Evolutionary conservation across 768 basidiomycete genomes (phyloP).

Genomic region (Boletus coccyginus): DNA sequence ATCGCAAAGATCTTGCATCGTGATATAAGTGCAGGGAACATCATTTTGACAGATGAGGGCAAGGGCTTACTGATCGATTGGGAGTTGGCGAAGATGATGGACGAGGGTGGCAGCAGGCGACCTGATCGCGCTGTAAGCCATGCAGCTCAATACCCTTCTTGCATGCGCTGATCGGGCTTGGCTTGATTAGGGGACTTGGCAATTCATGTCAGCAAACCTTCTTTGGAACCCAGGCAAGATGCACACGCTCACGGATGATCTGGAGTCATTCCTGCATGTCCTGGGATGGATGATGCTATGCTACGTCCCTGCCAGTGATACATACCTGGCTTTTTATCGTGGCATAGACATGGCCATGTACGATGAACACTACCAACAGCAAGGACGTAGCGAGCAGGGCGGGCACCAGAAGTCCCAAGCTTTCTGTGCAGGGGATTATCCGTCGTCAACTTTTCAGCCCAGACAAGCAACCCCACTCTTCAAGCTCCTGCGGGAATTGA

Average conservation of each 20-base stretch:
- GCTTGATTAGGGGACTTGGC: constrained; percentile 6
- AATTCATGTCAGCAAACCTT: not conserved
- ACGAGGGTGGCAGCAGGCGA: not conserved
- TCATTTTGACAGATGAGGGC: constrained; percentile 18
- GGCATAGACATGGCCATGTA: not conserved
- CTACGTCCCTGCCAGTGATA: not conserved
- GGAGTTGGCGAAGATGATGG: constrained; percentile 14
- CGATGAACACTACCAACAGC: too few relatives aligned
- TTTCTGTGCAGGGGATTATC: not conserved
- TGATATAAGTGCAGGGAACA: constrained; percentile 27
- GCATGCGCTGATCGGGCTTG: too few relatives aligned
- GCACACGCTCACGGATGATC: constrained; percentile 23
- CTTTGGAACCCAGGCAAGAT: not conserved
- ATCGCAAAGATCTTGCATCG: constrained; percentile 21
- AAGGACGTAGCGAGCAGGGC: too few relatives aligned
- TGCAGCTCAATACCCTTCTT: not conserved
- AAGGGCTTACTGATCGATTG: constrained; percentile 24
- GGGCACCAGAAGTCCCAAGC: too few relatives aligned
- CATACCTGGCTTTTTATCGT: too few relatives aligned
- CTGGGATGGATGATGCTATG: not conserved
- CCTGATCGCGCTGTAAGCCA: not conserved
- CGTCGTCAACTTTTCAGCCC: not conserved
- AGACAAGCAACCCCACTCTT: not conserved
- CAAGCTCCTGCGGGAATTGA: too few relatives aligned
- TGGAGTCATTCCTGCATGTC: constrained; percentile 30